phyloP scores from a whole-genome alignment of 495 filamentous ascomycete genomes.

The Podospora comata region DNA sequence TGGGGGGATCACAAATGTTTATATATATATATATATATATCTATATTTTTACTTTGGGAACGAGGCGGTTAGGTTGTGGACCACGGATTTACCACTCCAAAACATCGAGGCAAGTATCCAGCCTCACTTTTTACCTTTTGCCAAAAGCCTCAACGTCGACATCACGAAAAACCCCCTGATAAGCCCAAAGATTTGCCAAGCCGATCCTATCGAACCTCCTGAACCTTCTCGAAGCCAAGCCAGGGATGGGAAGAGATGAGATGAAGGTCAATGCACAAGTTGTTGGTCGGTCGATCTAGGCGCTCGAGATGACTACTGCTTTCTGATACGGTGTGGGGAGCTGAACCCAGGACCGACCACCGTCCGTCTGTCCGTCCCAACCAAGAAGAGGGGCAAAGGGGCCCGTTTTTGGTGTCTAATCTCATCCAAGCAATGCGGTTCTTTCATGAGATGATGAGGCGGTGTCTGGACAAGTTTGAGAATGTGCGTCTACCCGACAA shows the following conservation, averaged over 20 bases:
- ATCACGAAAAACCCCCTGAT: no score
- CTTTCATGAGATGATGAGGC: neutral
- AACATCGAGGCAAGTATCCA: no score
- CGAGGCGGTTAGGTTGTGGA: no score
- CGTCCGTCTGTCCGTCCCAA: neutral
- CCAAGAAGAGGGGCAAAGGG: neutral
- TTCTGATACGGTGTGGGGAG: neutral
- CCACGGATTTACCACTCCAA: no score
- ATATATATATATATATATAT: no score
- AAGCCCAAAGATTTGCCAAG: no score
- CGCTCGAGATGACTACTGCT: neutral
- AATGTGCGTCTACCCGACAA: neutral
- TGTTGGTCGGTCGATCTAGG: neutral
- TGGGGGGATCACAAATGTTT: no score
- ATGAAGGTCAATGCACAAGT: neutral
- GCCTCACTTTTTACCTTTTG: no score
- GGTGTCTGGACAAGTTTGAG: neutral
- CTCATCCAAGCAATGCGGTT: neutral
- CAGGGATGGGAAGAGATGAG: neutral
- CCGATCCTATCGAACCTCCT: neutral
- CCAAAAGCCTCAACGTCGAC: no score
- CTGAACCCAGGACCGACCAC: neutral
- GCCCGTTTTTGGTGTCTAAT: neutral
- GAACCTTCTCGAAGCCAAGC: neutral
- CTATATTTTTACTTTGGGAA: no score